Evolutionary conservation across 2,329 filamentous ascomycete genomes (phyloP), one percentile per base, ranked within the genome.

Genomic region (Emergomyces orientalis): DNA sequence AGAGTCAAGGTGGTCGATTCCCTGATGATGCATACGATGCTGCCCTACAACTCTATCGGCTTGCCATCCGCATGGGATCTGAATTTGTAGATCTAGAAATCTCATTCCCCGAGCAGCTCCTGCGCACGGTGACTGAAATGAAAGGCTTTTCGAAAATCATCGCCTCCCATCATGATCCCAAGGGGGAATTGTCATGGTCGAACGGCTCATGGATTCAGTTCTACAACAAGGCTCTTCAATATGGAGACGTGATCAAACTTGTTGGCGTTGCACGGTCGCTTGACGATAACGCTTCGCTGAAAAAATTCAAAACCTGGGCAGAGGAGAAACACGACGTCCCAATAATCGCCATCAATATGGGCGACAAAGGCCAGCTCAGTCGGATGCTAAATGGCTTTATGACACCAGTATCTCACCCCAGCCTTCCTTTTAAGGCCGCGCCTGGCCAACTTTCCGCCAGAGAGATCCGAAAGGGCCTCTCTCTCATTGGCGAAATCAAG

Each of bases 331-430:
- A 95, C 71, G 82, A 88, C 61, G 86, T 86, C n/a, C 93, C 92
- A 0, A 78, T 99, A 62, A 97, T 99, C 69, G 91, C 89, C 1
- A 88, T 99, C 73, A 99, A 99, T 76, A 97, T 99, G 93, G 92
- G 93, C 37, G 81, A 85, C 57, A 80, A 84, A 32, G 94, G 94
- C 58, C 94, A 96, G 77, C 82, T 97, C 51, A 96, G 91, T 71
- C 87, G 94, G 41, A 88, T 99, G 54, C 79, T 95, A 63, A 99
- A 99, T 75, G 82, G 84, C 37, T 97, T 97, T 80, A 86, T 99
- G 79, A 97, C 94, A 0, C 94, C 94, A 0, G 94, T 99, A 17
- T 91, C 91, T 2, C 94, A 97, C 73, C 89, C 91, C 1, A 84
- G 83, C 14, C 81, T 97, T n/a, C 91, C 93, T 0, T 91, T 92